Percentiles rank a stretch among this genome's conserved stretches.
Evolutionary conservation across 1,284 basidiomycete genomes (phyloP).

Genomic region (Pseudozyma sp.): DNA sequence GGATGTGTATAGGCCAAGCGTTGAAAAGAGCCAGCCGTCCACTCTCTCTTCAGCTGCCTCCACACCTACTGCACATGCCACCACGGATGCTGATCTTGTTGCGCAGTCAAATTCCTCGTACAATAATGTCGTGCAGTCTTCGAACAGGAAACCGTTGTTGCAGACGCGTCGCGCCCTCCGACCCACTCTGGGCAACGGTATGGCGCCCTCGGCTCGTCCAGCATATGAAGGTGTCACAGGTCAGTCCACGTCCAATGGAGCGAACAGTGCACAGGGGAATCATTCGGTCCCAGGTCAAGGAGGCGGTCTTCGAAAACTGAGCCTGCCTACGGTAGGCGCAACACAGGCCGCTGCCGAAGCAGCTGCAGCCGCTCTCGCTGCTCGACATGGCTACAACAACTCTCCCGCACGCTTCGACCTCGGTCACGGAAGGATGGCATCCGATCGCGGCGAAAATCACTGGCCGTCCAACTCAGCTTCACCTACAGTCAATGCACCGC

Average conservation of each 20-base stretch:
- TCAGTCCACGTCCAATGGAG: neutral
- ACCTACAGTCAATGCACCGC: slow-evolving; percentile 72
- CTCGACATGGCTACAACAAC: slow-evolving; percentile 36
- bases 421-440: slow-evolving; percentile 40
- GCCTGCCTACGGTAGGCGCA: slow-evolving; percentile 55
- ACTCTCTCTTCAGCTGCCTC: neutral
- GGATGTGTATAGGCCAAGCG: neutral
- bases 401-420: slow-evolving; percentile 39
- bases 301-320: slow-evolving; percentile 58
- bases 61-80: neutral
- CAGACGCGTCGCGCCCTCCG: slow-evolving; percentile 26
- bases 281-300: slow-evolving; percentile 14
- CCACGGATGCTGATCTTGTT: neutral
- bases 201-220: slow-evolving; percentile 8
- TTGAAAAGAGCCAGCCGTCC: neutral
- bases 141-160: slow-evolving; percentile 13
- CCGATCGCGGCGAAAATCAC: slow-evolving; percentile 26
- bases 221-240: slow-evolving; percentile 10
- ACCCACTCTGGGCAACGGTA: slow-evolving; percentile 19
- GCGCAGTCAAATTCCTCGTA: neutral
- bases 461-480: slow-evolving; percentile 39
- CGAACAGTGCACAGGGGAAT: slow-evolving; percentile 2
- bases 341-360: slow-evolving; percentile 62
- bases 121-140: neutral
- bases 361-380: slow-evolving; percentile 52